These are phyloP conservation scores for Aurantiochytrium sp. DNA, from an alignment of 108 stramenopile genomes.

Conservation along the genomic window DNA sequence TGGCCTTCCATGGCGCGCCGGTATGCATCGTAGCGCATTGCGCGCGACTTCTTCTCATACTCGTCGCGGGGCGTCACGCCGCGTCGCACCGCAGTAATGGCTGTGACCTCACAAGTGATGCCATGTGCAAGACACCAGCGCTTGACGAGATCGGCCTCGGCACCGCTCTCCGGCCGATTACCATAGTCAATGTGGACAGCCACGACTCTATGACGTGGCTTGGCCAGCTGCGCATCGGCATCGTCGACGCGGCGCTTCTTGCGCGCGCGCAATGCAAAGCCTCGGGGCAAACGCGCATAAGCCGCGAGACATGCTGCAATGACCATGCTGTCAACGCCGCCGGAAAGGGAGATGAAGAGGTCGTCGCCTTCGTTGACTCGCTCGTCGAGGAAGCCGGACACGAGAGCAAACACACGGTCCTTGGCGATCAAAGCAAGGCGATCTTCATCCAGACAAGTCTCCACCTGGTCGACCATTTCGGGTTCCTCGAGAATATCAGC, in stretches of 20 bases:
- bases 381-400: not conserved
- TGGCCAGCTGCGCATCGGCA: not conserved
- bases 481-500: not conserved
- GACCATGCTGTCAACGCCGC: slow-evolving; percentile 97
- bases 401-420: not conserved
- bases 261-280: not conserved
- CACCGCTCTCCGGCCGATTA: slow-evolving; percentile 81
- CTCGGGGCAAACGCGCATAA: not conserved
- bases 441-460: not conserved
- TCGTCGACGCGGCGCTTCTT: not conserved
- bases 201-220: not conserved
- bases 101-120: slow-evolving; percentile 48
- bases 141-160: slow-evolving; percentile 75
- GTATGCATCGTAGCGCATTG: slow-evolving; percentile 75
- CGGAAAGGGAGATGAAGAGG: slow-evolving; percentile 77
- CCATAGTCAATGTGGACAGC: slow-evolving; percentile 11
- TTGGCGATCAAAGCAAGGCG: not conserved
- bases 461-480: not conserved
- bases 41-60: slow-evolving; percentile 75
- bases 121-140: slow-evolving; percentile 57
- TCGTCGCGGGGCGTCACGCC: slow-evolving; percentile 83
- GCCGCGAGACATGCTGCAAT: slow-evolving; percentile 67
- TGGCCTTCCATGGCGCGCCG: slow-evolving; percentile 43
- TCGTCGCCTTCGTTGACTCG: not conserved
- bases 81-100: slow-evolving; percentile 77